A percentile compares a stretch with the other conserved stretches of the same genome.
Conservation (phyloP, 139 green algal genomes). For the Chlamydomonas sp. region DNA sequence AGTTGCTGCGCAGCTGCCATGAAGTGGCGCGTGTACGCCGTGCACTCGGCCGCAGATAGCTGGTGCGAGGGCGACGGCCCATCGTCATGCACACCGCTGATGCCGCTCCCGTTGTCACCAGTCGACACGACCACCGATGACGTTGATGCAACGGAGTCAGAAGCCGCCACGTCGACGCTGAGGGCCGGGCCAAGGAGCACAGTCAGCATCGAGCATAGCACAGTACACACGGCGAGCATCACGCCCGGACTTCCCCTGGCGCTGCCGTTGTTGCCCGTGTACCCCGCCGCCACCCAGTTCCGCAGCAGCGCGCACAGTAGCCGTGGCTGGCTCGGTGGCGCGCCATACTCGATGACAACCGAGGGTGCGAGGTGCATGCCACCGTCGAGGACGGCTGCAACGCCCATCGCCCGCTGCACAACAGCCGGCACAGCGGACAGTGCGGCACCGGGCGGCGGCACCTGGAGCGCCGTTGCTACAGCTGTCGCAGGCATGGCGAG, state of each 20-base stretch:
- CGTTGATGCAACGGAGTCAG: background rate
- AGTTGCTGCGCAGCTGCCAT: background rate
- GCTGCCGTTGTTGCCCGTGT: background rate
- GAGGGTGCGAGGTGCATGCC: too few relatives aligned
- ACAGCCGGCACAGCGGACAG: too few relatives aligned
- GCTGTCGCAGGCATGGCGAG: too few relatives aligned
- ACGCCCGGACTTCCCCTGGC: background rate
- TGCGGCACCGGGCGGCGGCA: too few relatives aligned
- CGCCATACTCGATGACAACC: background rate
- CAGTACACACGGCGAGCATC: background rate
- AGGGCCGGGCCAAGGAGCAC: background rate
- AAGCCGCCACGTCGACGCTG: background rate
- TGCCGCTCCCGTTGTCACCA: too few relatives aligned
- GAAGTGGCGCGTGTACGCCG: too few relatives aligned
- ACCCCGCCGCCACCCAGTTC: background rate
- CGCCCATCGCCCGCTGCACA: too few relatives aligned
- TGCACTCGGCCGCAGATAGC: too few relatives aligned
- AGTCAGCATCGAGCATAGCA: background rate
- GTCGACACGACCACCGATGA: too few relatives aligned
- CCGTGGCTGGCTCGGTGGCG: background rate
- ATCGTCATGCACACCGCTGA: background rate
- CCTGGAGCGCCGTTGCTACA: too few relatives aligned
- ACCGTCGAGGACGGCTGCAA: too few relatives aligned
- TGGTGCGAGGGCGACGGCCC: background rate
- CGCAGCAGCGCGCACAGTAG: background rate